Percentiles rank a stretch among this genome's conserved stretches.
Evolutionary conservation across 192 early-diverging fungal genomes (phyloP).

Genomic region (Powellomyces hirtus): DNA sequence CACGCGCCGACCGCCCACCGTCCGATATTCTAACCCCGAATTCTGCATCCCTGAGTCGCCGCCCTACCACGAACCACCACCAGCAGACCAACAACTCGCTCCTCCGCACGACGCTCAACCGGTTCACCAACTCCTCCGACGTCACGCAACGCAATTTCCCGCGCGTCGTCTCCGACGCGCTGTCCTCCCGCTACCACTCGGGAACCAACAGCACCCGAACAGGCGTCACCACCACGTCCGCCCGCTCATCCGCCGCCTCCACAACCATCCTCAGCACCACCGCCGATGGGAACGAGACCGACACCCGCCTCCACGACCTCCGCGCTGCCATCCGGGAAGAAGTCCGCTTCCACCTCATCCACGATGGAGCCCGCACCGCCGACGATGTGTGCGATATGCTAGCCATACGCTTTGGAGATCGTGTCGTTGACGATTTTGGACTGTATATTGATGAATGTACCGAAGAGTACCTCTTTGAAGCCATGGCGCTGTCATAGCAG

Average conservation of each 20-base stretch:
- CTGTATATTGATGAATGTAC: background rate
- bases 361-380: too few relatives aligned
- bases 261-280: background rate
- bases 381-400: too few relatives aligned
- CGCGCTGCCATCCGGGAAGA: background rate
- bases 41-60: background rate
- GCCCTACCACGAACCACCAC: background rate
- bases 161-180: background rate
- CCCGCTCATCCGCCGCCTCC: background rate
- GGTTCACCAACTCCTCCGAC: too few relatives aligned
- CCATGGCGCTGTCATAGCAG: background rate
- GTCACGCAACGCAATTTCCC: background rate
- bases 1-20: too few relatives aligned
- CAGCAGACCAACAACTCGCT: background rate
- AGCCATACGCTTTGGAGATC: background rate
- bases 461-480: background rate
- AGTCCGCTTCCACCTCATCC: too few relatives aligned
- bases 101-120: background rate
- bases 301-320: background rate
- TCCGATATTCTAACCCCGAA: too few relatives aligned
- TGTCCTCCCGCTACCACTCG: background rate
- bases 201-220: background rate
- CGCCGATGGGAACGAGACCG: background rate
- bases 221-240: background rate
- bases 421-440: background rate